Conservation (phyloP, 257 asterid genomes). For the Voacanga thouarsii region DNA sequence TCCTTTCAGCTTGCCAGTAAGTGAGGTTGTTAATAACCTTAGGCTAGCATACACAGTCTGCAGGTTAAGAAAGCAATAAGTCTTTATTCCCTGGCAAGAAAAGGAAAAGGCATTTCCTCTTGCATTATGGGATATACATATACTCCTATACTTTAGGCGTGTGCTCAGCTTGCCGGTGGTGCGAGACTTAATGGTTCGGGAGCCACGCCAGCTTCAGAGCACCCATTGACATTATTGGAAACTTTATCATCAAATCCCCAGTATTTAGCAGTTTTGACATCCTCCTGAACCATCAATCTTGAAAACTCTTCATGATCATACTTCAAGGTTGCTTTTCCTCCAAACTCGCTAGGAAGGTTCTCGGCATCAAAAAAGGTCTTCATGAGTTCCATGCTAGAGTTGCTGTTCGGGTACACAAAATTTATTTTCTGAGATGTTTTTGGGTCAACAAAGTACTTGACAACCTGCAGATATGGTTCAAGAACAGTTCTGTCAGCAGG, state of each 20-base stretch:
- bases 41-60: background rate
- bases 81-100: background rate
- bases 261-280: slow-evolving; percentile 57
- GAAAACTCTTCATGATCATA: slow-evolving; percentile 82
- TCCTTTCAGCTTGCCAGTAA: background rate
- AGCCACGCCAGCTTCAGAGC: slow-evolving; percentile 12
- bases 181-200: slow-evolving; percentile 29
- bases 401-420: slow-evolving; percentile 64
- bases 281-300: slow-evolving; percentile 67
- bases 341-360: slow-evolving; percentile 82
- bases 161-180: slow-evolving; percentile 34
- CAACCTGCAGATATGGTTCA: slow-evolving; percentile 42
- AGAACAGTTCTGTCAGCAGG: background rate
- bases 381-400: slow-evolving; percentile 68
- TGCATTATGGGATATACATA: background rate
- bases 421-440: slow-evolving; percentile 56
- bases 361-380: slow-evolving; percentile 58
- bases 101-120: background rate
- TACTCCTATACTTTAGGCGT: background rate
- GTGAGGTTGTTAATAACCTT: background rate
- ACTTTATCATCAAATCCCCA: slow-evolving; percentile 47
- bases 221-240: slow-evolving; percentile 11
- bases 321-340: slow-evolving; percentile 66
- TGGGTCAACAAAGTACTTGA: slow-evolving; percentile 63
- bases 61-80: background rate